Conservation (phyloP, 176 grass and related monocot species). For the Hyparrhenia diplandra region DNA sequence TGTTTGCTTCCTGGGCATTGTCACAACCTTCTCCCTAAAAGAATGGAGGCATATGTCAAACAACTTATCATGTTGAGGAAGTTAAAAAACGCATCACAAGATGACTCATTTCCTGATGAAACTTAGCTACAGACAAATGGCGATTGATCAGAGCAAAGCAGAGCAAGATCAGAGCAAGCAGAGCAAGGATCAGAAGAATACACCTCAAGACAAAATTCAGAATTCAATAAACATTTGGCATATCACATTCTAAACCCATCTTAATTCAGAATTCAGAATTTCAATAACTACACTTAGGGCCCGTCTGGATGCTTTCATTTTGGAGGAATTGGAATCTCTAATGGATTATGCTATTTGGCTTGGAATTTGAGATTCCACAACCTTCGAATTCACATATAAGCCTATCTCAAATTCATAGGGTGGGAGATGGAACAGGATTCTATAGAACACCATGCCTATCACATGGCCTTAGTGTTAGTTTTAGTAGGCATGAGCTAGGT, state of each 20-base stretch:
- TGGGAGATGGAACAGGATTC: too few relatives aligned
- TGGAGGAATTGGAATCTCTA: too few relatives aligned
- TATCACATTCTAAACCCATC: not conserved
- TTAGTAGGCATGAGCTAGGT: too few relatives aligned
- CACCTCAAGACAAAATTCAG: too few relatives aligned
- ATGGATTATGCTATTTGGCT: too few relatives aligned
- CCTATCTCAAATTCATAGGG: too few relatives aligned
- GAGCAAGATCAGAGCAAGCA: too few relatives aligned
- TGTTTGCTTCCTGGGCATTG: conserved; percentile 68
- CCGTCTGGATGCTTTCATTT: too few relatives aligned
- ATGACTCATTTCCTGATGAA: not conserved
- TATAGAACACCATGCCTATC: too few relatives aligned
- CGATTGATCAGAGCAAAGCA: not conserved
- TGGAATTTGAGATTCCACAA: too few relatives aligned
- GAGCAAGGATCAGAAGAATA: not conserved
- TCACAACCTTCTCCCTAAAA: conserved; percentile 91
- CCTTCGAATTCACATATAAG: too few relatives aligned
- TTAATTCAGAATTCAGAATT: not conserved
- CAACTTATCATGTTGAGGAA: not conserved
- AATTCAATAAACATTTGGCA: not conserved
- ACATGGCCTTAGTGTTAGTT: not conserved
- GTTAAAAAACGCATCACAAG: conserved; percentile 1
- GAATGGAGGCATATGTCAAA: conserved; percentile 12
- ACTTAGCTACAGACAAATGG: conserved; percentile 14
- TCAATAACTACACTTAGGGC: not conserved